Evolutionary conservation across 208 protist genomes (phyloP), one percentile per base, ranked within the genome.

Genomic region (Acanthamoeba lenticulata): DNA sequence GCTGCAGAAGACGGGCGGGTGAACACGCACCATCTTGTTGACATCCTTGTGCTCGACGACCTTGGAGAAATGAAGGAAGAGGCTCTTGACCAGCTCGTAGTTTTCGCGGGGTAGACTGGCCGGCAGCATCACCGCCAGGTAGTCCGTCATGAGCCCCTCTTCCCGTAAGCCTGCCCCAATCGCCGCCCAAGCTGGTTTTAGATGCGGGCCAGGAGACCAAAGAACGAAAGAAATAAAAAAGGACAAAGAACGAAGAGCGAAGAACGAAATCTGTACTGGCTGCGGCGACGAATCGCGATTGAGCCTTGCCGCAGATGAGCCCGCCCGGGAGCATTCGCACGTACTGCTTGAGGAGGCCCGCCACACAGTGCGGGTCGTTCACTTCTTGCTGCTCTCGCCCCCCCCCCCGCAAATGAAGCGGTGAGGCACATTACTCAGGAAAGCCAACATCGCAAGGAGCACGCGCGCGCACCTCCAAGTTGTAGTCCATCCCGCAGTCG

Each of bases 341-440:
- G 45, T 94, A 94, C 21, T 69, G 67, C 40, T 94, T 94, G 17
- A 94, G 90, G 7, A 94, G 57, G 17, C 90, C 90, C 17, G 90
- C 90, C n/a, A 94, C 90, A 36, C 90, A 94, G 40, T 94, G 62
- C 9, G 90, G 90, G 29, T 94, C 90, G 24, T 92, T 67, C 9
- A 92, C 38, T 15, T 92, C 86, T 72, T 92, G 38, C 40, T 86
- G 21, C 40, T 49, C 19, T 21, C 27, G 19, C 34, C 11, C 69
- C 15, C 40, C 9, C 9, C 40, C 13, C 32, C 60, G 60, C 29
- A 36, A 38, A 21, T 4, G 17, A 60, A 21, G 52, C 9, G 57
- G 9, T 27, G n/a, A 27, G 24, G 24, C 52, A n/a, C 52, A 15
- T 24, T 57, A 24, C 52, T 2, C 11, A 9, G 7, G 57, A 38